Base-by-base conservation (phyloP, 257 asterid species). In the Craterostigma plantagineum region DNA sequence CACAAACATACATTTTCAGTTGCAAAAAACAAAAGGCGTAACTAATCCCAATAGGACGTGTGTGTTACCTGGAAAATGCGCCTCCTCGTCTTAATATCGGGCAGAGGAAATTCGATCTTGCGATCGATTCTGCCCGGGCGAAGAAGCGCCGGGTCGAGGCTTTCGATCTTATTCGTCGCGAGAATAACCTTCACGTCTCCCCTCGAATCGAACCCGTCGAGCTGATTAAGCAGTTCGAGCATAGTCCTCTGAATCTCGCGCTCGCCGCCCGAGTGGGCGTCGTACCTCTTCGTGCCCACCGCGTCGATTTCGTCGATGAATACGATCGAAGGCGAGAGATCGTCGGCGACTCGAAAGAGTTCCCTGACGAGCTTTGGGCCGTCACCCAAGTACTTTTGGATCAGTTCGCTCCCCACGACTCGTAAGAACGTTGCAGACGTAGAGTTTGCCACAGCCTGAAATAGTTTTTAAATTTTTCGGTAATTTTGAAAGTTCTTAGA, bases 361-460 rank as follows among this genome's bases (percentile, higher is more conserved):
- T 86, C 93, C 67, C 97, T 73, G 46, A 86, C 97, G 71, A 86
- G 61, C 64, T 86, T 86, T 12, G 97, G 94, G 23, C 97, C 93
- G 62, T 86, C 97, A 54, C 97, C 97, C 57, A 86, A 69, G 57
- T 86, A 86, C 65, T 86, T 81, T 33, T 86, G 94, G 49, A 86
- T 81, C 51, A 86, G 59, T 51, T 86, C 97, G 70, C 92, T 81
- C 34, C 97, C 97, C 46, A 86, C 94, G 59, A 86, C 97, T 50
- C 94, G 93, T 57, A 86, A 64, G 73, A 86, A 86, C 42, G 97
- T 86, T 55, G 97, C 93, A 0, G 97, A 81, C 37, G 97, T 86
- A 38, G 97, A 86, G 56, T 86, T 86, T 54, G 97, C 97, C 17
- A 81, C 94, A 12, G 94, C 94, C 94, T 86, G n/a, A n/a, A n/a